Conservation (phyloP, 352 stramenopile genomes). For the Halophytophthora batemanensis region DNA sequence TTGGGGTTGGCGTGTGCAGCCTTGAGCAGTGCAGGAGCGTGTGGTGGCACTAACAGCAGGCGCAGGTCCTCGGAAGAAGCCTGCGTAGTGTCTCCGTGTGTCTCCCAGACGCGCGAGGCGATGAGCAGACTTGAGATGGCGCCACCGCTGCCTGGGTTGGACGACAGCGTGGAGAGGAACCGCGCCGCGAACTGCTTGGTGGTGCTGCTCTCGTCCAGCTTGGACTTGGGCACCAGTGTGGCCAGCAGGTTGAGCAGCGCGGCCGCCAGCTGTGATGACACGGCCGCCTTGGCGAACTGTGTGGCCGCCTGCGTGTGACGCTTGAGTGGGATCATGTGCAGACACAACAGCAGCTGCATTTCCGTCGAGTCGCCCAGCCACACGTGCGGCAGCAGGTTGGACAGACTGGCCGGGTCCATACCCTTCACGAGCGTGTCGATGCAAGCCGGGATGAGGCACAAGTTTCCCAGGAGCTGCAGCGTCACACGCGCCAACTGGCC, state of each 20-base stretch:
- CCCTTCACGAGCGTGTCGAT: slow-evolving; percentile 87
- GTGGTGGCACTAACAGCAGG: slow-evolving; percentile 64
- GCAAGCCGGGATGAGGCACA: slow-evolving; percentile 82
- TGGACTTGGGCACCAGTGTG: slow-evolving; percentile 76
- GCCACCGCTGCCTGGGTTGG: slow-evolving; percentile 79
- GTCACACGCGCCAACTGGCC: slow-evolving; percentile 77
- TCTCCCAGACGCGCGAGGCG: slow-evolving; percentile 80
- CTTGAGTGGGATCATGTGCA: slow-evolving; percentile 89
- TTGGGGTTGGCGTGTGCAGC: slow-evolving; percentile 82
- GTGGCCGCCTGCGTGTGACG: slow-evolving; percentile 83
- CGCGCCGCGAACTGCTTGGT: slow-evolving; percentile 83
- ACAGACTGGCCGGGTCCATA: slow-evolving; percentile 76
- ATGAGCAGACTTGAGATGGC: slow-evolving; percentile 80
- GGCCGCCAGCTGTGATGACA: slow-evolving; percentile 75
- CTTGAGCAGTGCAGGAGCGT: slow-evolving; percentile 76
- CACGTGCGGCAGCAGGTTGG: slow-evolving; percentile 67
- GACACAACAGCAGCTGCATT: slow-evolving; percentile 78
- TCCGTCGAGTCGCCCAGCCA: slow-evolving; percentile 78
- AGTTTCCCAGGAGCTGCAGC: slow-evolving; percentile 78
- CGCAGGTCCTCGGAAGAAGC: slow-evolving; percentile 78
- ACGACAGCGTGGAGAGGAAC: slow-evolving; percentile 80
- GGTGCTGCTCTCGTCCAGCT: slow-evolving; percentile 69
- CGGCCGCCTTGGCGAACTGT: slow-evolving; percentile 76
- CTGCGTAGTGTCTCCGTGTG: slow-evolving; percentile 76
- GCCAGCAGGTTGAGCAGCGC: slow-evolving; percentile 82